Evolutionary conservation across 2,329 filamentous ascomycete genomes (phyloP), one percentile per base, ranked within the genome.

Genomic region (Pseudogymnoascus sp.): DNA sequence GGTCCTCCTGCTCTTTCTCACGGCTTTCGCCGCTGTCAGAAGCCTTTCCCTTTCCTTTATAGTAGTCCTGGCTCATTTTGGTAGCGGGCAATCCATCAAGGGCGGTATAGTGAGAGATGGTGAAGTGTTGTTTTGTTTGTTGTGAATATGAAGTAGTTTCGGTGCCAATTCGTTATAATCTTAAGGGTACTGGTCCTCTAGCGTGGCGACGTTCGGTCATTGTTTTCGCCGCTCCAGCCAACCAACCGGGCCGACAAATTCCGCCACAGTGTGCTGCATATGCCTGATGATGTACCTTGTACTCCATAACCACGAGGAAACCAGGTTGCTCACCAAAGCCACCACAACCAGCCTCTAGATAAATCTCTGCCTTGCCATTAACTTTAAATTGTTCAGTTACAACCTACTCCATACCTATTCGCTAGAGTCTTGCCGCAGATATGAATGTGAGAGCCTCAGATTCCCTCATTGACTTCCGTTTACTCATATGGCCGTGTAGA

Each of bases 21-120:
- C 21, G 43, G 46, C 28, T 60, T 31, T 42, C 42, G 21, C 62
- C 53, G 21, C 62, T 53, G 49, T 49, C 38, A 21, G 65, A 68
- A 36, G 64, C 63, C 63, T 69, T 70, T 68, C 81, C 82, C 75
- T 86, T 86, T 67, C 76, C 77, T 68, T 76, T 78, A 68, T 78
- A 80, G 68, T 85, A 82, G 70, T 85, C 80, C 75, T 86, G 82
- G 76, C 82, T 87, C 84, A 87, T 87, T 66, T 70, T 78, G 72
- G 69, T 16, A 60, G 31, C 12, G 7, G 31, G 31, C 3, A 37
- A 40, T 23, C 59, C 59, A 60, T 60, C 68, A 65, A 60, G 37
- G 59, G 59, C 37, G 34, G 63, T 38, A 23, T 60, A 40, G 4
- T 23, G 64, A 56, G 66, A 65, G 66, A 61, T 66, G 68, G 67